Evolutionary conservation across 371 early-diverging fungal genomes (phyloP).

Genomic region (Choanephora cucurbitarum): DNA sequence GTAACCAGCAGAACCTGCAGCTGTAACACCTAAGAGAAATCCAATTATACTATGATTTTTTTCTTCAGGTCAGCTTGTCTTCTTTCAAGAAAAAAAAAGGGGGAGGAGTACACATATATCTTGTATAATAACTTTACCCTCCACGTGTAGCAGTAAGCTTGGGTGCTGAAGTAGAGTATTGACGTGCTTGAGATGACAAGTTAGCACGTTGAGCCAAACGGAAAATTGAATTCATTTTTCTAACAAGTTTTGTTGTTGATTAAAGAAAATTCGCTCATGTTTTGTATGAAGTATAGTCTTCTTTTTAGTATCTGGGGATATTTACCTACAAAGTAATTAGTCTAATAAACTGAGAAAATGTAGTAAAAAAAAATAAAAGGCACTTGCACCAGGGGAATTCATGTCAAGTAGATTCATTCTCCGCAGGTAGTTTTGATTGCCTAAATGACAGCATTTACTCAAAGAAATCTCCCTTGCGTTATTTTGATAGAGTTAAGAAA

Average conservation of each 20-base stretch:
- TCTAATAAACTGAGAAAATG: too few species aligned
- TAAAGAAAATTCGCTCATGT: too few species aligned
- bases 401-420: not conserved
- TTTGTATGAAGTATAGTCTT: too few species aligned
- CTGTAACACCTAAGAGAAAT: slow-evolving; percentile 75
- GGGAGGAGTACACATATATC: too few species aligned
- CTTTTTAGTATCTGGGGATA: too few species aligned
- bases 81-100: too few species aligned
- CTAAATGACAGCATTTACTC: too few species aligned
- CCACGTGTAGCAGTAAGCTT: slow-evolving; percentile 34
- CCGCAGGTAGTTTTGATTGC: not conserved
- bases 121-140: slow-evolving; percentile 20
- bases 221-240: slow-evolving; percentile 32
- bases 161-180: slow-evolving; percentile 17
- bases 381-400: not conserved
- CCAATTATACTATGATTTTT: slow-evolving; percentile 61
- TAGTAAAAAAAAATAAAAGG: not conserved
- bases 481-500: too few species aligned
- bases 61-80: not conserved
- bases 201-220: slow-evolving; percentile 26
- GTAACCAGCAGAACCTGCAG: slow-evolving; percentile 78
- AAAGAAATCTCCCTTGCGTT: too few species aligned
- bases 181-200: slow-evolving; percentile 8
- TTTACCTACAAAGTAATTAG: too few species aligned
- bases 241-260: too few species aligned